Conservation (phyloP, 139 green algal species). For the Chlamydomonas sp. region DNA sequence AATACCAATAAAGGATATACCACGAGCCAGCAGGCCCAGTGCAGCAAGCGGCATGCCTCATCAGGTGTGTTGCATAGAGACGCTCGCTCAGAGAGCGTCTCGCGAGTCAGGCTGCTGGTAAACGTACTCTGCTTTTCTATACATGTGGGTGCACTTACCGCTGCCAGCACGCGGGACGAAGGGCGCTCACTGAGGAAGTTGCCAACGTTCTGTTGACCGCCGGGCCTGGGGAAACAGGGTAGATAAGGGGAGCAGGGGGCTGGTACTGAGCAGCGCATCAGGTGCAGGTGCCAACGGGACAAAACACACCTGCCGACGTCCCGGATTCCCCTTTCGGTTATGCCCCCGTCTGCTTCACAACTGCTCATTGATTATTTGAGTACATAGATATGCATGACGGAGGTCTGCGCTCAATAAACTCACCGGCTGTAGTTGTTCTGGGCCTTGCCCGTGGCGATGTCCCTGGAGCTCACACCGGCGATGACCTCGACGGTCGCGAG, state of each 20-base stretch:
- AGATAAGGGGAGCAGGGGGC: neutral
- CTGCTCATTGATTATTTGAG: too few relatives aligned
- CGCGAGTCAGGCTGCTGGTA: too few relatives aligned
- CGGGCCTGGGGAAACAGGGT: neutral
- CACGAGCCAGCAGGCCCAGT: too few relatives aligned
- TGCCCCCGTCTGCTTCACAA: too few relatives aligned
- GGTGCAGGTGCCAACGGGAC: too few relatives aligned
- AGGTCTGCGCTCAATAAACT: neutral
- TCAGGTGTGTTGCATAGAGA: too few relatives aligned
- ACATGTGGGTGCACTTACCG: constrained; percentile 6
- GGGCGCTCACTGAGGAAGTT: constrained; percentile 59
- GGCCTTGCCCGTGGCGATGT: constrained; percentile 5
- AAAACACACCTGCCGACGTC: too few relatives aligned
- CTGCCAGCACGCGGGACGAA: constrained; percentile 77
- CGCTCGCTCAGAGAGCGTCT: too few relatives aligned
- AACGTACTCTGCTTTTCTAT: too few relatives aligned
- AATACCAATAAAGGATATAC: too few relatives aligned
- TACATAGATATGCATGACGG: neutral
- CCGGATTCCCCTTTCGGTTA: too few relatives aligned
- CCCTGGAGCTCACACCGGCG: constrained; percentile 28
- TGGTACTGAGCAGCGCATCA: neutral
- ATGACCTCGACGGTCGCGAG: constrained; percentile 29
- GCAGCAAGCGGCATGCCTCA: too few relatives aligned
- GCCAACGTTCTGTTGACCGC: constrained; percentile 48
- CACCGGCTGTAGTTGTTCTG: constrained; percentile 55